Percentiles rank a stretch among this genome's conserved stretches.
Conservation (phyloP, 306 rosid genomes). For the Chamaecrista fasciculata region DNA sequence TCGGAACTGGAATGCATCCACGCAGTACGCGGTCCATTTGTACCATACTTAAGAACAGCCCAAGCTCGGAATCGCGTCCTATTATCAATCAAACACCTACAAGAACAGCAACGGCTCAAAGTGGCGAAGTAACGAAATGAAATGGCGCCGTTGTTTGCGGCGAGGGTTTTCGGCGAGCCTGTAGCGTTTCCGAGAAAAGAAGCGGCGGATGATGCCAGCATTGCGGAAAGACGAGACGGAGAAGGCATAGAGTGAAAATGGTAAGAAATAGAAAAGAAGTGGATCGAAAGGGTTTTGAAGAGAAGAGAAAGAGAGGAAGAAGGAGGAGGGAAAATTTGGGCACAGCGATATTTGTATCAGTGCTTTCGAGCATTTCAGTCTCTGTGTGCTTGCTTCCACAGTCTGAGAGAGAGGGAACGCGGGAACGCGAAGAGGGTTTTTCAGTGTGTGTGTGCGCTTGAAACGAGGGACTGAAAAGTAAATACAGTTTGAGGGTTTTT, state of each 20-base stretch:
- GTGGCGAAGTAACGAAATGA: constrained; percentile 22
- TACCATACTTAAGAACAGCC: constrained; percentile 37
- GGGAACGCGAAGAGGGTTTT: not conserved
- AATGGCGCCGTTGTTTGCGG: not conserved
- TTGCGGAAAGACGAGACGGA: not conserved
- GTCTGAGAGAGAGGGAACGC: not conserved
- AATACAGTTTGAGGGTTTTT: no score
- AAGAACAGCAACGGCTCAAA: constrained; percentile 25
- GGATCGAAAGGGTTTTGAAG: not conserved
- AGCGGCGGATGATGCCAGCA: not conserved
- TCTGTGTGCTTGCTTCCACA: not conserved
- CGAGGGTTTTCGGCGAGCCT: constrained; percentile 27
- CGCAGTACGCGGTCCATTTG: constrained; percentile 25
- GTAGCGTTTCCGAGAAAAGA: not conserved
- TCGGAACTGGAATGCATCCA: constrained; percentile 35
- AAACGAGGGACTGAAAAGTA: no score
- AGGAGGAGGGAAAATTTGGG: constrained; percentile 26
- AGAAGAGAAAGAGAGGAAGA: not conserved
- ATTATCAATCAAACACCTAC: constrained; percentile 31
- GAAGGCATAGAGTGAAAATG: not conserved
- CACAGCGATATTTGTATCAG: constrained; percentile 68
- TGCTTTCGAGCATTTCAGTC: constrained; percentile 45
- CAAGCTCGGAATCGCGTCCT: constrained; percentile 42
- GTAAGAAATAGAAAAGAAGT: constrained; percentile 15
- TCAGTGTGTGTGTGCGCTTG: no score